A percentile compares a stretch with the other conserved stretches of the same genome.
These are phyloP conservation scores for Gillenia trifoliata DNA, from an alignment of 306 rosid species.

Conservation along the genomic window DNA sequence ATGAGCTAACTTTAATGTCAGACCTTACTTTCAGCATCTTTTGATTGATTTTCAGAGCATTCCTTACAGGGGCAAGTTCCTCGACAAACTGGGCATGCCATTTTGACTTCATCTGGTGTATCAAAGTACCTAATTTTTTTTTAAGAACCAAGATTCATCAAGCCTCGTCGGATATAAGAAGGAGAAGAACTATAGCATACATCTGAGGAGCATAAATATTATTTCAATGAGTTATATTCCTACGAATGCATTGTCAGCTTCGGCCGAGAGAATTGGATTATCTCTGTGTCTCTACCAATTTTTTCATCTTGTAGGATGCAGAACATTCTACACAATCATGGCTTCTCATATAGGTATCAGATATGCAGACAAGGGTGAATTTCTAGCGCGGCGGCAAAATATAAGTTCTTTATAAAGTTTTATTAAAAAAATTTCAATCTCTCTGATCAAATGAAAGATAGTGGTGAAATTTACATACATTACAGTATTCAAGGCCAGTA, in stretches of 20 bases:
- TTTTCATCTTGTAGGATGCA: not conserved
- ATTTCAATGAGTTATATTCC: not conserved
- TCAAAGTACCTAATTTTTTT: constrained; percentile 60
- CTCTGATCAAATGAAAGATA: constrained; percentile 3
- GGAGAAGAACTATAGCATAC: not conserved
- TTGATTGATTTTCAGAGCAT: constrained; percentile 59
- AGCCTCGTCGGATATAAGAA: constrained; percentile 9
- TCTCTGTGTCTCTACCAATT: not conserved
- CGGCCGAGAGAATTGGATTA: not conserved
- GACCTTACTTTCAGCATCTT: constrained; percentile 93
- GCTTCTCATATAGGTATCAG: not conserved
- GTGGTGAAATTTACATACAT: not conserved
- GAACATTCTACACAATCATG: not conserved
- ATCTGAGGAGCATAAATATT: not conserved
- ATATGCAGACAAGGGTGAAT: not conserved
- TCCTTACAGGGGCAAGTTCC: constrained; percentile 86
- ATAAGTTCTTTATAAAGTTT: not conserved
- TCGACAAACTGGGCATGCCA: constrained; percentile 93
- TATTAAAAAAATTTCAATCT: not conserved
- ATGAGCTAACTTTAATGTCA: constrained; percentile 48
- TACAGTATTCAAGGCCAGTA: not conserved
- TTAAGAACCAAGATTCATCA: constrained; percentile 10
- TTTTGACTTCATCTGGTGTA: constrained; percentile 75
- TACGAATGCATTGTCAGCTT: not conserved
- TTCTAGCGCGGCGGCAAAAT: not conserved